These are phyloP conservation scores for Quercus aquifolioides DNA, from an alignment of 306 rosid species.

Conservation along the genomic window DNA sequence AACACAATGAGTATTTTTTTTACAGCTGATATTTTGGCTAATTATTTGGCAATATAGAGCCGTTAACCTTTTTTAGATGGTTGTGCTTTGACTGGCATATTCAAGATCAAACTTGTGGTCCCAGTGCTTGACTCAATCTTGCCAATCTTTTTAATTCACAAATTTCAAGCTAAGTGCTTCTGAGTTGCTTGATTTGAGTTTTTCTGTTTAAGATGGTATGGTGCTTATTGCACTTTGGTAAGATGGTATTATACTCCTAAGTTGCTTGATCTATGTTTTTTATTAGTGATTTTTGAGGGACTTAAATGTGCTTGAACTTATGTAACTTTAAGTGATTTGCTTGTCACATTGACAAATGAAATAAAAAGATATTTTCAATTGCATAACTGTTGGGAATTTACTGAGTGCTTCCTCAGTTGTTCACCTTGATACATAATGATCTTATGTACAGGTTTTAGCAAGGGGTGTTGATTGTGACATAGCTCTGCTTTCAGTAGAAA, in stretches of 20 bases:
- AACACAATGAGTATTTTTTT: not conserved
- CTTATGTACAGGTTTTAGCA: conserved; percentile 79
- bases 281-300: not conserved
- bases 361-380: not conserved
- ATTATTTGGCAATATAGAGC: not conserved
- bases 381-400: not conserved
- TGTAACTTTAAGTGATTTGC: not conserved
- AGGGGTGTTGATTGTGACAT: conserved; percentile 92
- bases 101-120: not conserved
- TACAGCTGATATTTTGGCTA: not conserved
- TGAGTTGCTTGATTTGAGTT: not conserved
- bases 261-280: not conserved
- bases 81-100: not conserved
- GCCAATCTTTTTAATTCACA: not conserved
- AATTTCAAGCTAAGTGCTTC: not conserved
- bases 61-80: not conserved
- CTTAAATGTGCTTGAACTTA: not conserved
- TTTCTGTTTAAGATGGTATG: conserved; percentile 3
- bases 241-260: not conserved
- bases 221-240: not conserved
- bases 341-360: not conserved
- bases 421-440: conserved; percentile 20
- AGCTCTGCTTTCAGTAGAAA: conserved; percentile 97
- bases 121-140: not conserved
- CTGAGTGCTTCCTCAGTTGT: not conserved